Conservation (phyloP, 2,329 filamentous ascomycete species). For the Ceratocystis alfenasii region DNA sequence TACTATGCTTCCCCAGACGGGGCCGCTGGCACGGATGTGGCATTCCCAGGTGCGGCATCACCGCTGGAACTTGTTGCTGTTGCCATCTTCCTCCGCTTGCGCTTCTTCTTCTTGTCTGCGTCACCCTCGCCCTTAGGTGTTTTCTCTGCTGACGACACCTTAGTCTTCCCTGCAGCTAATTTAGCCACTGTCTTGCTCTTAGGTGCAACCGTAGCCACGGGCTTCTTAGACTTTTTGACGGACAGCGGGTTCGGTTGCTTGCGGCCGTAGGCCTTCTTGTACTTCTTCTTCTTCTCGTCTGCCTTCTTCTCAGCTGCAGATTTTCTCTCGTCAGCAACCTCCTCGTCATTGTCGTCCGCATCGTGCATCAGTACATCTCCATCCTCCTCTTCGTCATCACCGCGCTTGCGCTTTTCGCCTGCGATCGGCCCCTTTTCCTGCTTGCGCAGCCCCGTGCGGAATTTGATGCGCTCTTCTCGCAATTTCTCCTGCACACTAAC, state of each 20-base stretch:
- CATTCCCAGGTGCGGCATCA: not conserved
- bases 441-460: constrained; percentile 54
- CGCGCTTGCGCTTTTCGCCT: constrained; percentile 41
- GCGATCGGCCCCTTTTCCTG: constrained; percentile 28
- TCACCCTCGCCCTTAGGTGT: constrained; percentile 9
- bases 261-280: constrained; percentile 46
- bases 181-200: constrained; percentile 25
- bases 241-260: constrained; percentile 62
- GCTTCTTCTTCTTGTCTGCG: constrained; percentile 23
- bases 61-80: constrained; percentile 11
- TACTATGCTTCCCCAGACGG: too few relatives aligned
- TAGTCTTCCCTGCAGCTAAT: not conserved
- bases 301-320: constrained; percentile 21
- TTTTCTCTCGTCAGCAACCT: constrained; percentile 22
- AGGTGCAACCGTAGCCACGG: not conserved
- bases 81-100: constrained; percentile 21
- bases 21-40: not conserved
- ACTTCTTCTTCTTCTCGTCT: constrained; percentile 35
- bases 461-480: constrained; percentile 61
- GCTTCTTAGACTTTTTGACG: constrained; percentile 44
- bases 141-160: not conserved
- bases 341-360: constrained; percentile 27
- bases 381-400: constrained; percentile 33
- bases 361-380: constrained; percentile 15
- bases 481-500: constrained; percentile 51